Base-by-base conservation (phyloP, 352 stramenopile species). In the Phytophthora hybrid region DNA sequence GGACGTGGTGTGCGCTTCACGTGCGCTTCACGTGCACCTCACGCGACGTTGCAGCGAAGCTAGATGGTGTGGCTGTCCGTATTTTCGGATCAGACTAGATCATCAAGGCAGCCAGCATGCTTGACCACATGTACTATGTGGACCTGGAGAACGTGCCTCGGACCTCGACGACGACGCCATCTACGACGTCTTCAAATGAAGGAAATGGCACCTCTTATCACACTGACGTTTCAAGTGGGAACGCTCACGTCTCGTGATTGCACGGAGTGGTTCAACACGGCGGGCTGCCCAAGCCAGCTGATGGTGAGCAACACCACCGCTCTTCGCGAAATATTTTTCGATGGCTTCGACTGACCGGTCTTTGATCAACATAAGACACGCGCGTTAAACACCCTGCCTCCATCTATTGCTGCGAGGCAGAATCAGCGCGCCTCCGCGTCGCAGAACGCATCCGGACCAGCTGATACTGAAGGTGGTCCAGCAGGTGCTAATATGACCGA, bases 361-460 rank as follows among this genome's bases (percentile, higher is more conserved):
- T 71, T 51, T 49, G 55, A 66, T 3, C 64, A 71, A 47, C 44
- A 71, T 9, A 71, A 71, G 47, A 54, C 34, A 61, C 55, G 37
- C 39, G 41, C 49, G 4, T 23, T 71, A 11, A 60, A 65, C 56
- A 58, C 46, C 0, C 14, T 59, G 1, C 47, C 55, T 18, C 64
- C 56, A 16, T 71, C 56, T 1, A 71, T 71, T 41, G 44, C 29
- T 19, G 54, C 44, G 34, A 41, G 11, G 34, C 34, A 41, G 34
- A 41, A 41, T 41, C 34, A 41, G 34, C 7, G 11, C 34, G 34
- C 34, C 34, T 41, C 34, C 34, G 34, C 34, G 5, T 41, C 34
- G 34, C 34, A 41, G 34, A 41, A 41, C 34, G 34, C 34, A 41
- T 4, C 34, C 34, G 34, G 34, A 41, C 34, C 34, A 41, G 11